Conservation (phyloP, 495 filamentous ascomycete species). For the Xanthoparmelia taractica region DNA sequence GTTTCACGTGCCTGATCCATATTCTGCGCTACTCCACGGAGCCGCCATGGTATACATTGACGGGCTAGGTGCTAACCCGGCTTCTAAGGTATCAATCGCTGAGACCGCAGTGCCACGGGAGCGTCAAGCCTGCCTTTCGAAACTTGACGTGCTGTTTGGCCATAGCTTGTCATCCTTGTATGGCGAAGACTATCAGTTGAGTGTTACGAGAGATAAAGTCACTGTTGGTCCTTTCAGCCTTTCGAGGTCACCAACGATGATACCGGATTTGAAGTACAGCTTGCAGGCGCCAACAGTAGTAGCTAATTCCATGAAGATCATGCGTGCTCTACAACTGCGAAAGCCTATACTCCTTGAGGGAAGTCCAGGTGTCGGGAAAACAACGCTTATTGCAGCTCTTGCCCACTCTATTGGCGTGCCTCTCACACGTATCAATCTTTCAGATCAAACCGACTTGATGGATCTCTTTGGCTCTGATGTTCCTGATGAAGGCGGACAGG, state of each 20-base stretch:
- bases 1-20: constrained; percentile 40
- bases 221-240: constrained; percentile 68
- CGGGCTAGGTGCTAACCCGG: constrained; percentile 87
- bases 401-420: constrained; percentile 68
- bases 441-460: constrained; percentile 94
- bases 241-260: constrained; percentile 38
- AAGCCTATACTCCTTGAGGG: constrained; percentile 94
- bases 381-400: constrained; percentile 78
- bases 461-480: constrained; percentile 97
- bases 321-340: constrained; percentile 77
- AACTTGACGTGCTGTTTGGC: constrained; percentile 59
- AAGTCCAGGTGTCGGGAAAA: constrained; percentile 95
- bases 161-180: constrained; percentile 59
- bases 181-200: constrained; percentile 42
- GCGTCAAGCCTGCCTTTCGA: constrained; percentile 60
- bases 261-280: constrained; percentile 57
- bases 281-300: constrained; percentile 84
- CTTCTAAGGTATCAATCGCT: constrained; percentile 64
- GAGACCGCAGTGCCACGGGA: constrained; percentile 52
- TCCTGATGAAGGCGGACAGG: constrained; percentile 78
- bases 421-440: constrained; percentile 89
- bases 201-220: constrained; percentile 42
- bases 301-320: constrained; percentile 79
- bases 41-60: constrained; percentile 95
- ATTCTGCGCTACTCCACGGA: constrained; percentile 67